These are phyloP conservation scores for Ephemerocybe angulata DNA, from an alignment of 768 basidiomycete genomes.

Conservation along the genomic window DNA sequence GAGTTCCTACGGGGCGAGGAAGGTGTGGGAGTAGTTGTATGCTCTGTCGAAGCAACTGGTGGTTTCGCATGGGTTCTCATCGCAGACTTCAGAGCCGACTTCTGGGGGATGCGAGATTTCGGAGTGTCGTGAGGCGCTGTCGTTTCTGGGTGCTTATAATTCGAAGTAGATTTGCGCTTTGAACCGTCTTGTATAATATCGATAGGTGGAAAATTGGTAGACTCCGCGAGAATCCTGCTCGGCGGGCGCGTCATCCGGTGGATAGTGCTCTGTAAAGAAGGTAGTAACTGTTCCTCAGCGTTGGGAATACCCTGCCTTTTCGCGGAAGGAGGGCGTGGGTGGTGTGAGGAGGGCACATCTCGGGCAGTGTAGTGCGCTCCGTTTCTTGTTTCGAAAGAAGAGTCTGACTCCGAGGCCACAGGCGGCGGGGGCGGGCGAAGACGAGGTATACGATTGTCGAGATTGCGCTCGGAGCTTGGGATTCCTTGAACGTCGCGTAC, in stretches of 20 bases:
- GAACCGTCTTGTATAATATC: neutral
- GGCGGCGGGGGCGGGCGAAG: slow-evolving; percentile 17
- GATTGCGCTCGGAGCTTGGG: neutral
- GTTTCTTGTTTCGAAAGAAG: slow-evolving; percentile 27
- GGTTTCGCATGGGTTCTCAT: slow-evolving; percentile 5
- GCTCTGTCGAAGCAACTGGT: neutral
- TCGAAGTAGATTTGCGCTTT: neutral
- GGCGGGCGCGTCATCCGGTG: slow-evolving; percentile 67
- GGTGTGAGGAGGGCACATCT: slow-evolving; percentile 9
- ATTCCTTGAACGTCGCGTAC: neutral
- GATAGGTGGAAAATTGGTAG: neutral
- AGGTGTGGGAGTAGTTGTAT: neutral
- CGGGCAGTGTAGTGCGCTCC: slow-evolving; percentile 5
- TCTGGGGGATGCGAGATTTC: neutral
- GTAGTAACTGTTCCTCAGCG: slow-evolving; percentile 62
- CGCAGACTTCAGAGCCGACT: slow-evolving; percentile 8
- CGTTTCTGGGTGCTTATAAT: neutral
- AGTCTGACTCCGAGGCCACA: slow-evolving; percentile 22
- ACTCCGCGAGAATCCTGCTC: slow-evolving; percentile 2
- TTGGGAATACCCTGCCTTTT: slow-evolving; percentile 49
- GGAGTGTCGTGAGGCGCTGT: neutral
- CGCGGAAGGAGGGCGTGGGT: slow-evolving; percentile 15
- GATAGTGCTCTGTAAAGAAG: slow-evolving; percentile 69
- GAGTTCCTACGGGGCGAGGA: slow-evolving; percentile 4
- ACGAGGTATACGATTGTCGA: slow-evolving; percentile 18